Evolutionary conservation across 768 basidiomycete genomes (phyloP).

Genomic region (Suillus tomentosus): DNA sequence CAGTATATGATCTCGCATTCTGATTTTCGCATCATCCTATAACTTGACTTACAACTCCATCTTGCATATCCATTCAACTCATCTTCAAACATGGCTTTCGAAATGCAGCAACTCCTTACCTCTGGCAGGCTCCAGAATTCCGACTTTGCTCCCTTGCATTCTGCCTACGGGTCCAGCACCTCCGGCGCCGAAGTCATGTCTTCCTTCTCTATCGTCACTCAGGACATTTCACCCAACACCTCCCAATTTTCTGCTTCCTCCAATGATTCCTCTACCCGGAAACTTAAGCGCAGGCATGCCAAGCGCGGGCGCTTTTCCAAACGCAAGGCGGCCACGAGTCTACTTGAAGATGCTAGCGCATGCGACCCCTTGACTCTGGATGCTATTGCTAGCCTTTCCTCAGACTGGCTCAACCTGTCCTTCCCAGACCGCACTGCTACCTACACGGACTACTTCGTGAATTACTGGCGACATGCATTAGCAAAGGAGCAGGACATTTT

Average conservation of each 20-base stretch:
- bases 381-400: neutral
- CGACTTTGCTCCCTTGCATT: neutral
- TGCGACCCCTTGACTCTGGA: neutral
- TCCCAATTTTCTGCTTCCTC: neutral
- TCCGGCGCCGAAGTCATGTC: neutral
- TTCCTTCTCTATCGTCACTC: neutral
- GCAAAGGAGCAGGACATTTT: neutral
- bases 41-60: neutral
- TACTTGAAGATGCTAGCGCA: neutral
- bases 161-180: neutral
- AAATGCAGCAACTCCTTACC: neutral
- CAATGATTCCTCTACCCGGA: neutral
- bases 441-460: constrained; percentile 2
- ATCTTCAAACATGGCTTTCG: neutral
- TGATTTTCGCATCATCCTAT: neutral
- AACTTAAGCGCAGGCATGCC: neutral
- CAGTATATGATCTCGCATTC: neutral
- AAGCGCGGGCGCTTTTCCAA: neutral
- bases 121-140: constrained; percentile 4
- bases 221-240: neutral
- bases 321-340: no score
- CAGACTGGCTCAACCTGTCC: neutral
- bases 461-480: constrained; percentile 1
- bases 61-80: neutral
- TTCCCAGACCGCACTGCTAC: neutral